phyloP scores from a whole-genome alignment of 495 filamentous ascomycete genomes.

The Penicillium desertorum region DNA sequence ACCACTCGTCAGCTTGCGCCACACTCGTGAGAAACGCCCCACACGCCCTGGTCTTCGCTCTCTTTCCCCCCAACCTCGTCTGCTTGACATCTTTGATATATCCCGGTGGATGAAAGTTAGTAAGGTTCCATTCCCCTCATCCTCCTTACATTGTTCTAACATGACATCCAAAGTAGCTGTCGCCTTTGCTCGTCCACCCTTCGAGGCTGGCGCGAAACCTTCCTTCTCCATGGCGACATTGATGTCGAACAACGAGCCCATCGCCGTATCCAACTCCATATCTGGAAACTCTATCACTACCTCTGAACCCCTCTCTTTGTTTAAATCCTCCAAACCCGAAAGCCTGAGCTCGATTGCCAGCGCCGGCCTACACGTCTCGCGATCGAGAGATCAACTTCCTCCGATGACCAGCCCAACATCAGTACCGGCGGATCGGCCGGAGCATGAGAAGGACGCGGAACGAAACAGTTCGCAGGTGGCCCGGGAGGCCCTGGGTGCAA shows the following conservation, averaged over 20 bases:
- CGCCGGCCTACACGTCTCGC: slow-evolving; percentile 47
- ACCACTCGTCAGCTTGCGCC: slow-evolving; percentile 50
- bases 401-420: slow-evolving; percentile 35
- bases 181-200: slow-evolving; percentile 51
- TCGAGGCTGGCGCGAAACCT: slow-evolving; percentile 37
- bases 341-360: slow-evolving; percentile 48
- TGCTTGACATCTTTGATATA: slow-evolving; percentile 15
- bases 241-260: slow-evolving; percentile 48
- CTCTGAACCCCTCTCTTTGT: slow-evolving; percentile 35
- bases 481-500: slow-evolving; percentile 45
- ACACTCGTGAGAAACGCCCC: slow-evolving; percentile 44
- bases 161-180: slow-evolving; percentile 68
- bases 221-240: slow-evolving; percentile 48
- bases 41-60: slow-evolving; percentile 38
- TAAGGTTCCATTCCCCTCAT: slow-evolving; percentile 10
- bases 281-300: slow-evolving; percentile 32
- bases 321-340: slow-evolving; percentile 43
- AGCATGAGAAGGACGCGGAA: slow-evolving; percentile 40
- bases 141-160: slow-evolving; percentile 42
- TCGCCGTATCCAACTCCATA: slow-evolving; percentile 42
- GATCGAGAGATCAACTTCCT: slow-evolving; percentile 35
- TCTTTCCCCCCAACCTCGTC: slow-evolving; percentile 16
- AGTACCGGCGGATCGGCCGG: slow-evolving; percentile 36
- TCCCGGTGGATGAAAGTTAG: slow-evolving; percentile 24
- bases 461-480: slow-evolving; percentile 46